Evolutionary conservation across 2,329 filamentous ascomycete genomes (phyloP), one percentile per base, ranked within the genome.

Genomic region (Leptodontidium sp.): DNA sequence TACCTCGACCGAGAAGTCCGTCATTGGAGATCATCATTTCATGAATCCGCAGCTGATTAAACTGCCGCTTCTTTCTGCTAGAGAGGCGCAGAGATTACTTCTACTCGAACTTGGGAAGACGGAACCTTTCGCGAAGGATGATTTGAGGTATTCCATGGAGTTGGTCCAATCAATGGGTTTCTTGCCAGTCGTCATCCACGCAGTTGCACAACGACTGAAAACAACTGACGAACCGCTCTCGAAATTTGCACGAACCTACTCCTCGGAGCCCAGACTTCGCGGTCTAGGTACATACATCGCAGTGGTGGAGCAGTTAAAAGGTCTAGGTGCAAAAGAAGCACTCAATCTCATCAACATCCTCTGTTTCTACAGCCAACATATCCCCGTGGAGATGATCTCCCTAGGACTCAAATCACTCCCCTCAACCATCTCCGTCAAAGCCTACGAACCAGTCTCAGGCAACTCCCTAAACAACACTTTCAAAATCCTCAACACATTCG

Each of bases 121-220:
- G 69, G 80, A 83, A 66, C 86, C 89, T 0, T 77, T 75, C 52
- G 86, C 82, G 0, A 79, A 81, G 12, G 84, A 87, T 40, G 88
- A 92, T 71, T 77, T 82, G 9, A 81, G 79, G 45, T 85, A 87
- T 66, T 88, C 89, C 0, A 83, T 82, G n/a, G 86, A 91, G 68
- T 76, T 92, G 17, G 89, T 91, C 1, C 83, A 86, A 53, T 79
- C 89, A 57, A 88, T 91, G 80, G 88, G 88, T 26, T 85, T 87
- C 65, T 80, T 92, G 15, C 90, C 90, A 0, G 80, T 92, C 7
- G 90, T 90, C 71, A 90, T 93, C 24, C 89, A 91, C 73, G 87
- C 89, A 0, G 87, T 90, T 1, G 88, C 88, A 0, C 85, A 88
- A 70, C 84, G 89, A 43, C 80, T 92, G 15, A 88, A 86, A 66